phyloP scores from a whole-genome alignment of 2,329 filamentous ascomycete species.

The Colletotrichum endophyticum region DNA sequence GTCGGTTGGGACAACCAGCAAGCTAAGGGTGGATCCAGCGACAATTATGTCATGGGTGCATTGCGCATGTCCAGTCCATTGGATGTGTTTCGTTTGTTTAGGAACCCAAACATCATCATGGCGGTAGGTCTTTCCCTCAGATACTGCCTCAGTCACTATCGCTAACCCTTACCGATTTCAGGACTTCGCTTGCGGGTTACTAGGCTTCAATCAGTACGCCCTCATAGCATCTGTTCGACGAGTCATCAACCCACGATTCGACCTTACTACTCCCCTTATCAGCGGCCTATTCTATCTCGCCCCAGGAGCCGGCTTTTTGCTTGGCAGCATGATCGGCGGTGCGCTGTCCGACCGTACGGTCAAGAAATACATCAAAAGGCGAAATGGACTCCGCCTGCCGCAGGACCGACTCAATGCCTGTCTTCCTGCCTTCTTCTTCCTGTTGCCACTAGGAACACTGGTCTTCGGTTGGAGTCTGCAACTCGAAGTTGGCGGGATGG shows the following conservation, averaged over 20 bases:
- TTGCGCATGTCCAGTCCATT: background rate
- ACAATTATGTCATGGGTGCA: background rate
- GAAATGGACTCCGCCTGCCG: background rate
- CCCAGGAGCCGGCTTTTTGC: background rate
- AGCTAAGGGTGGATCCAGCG: background rate
- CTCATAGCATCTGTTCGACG: background rate
- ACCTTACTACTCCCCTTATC: background rate
- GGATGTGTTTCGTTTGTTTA: background rate
- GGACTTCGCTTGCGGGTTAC: background rate
- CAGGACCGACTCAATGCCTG: background rate
- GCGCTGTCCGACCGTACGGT: background rate
- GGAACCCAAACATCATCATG: background rate
- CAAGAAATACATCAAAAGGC: background rate
- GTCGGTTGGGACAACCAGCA: background rate
- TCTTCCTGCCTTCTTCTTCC: background rate
- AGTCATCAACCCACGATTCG: background rate
- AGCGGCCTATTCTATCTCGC: background rate
- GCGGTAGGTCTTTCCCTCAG: background rate
- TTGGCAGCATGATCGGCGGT: background rate
- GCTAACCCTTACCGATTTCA: background rate
- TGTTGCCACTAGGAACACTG: background rate
- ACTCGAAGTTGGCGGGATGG: background rate
- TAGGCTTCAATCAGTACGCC: background rate
- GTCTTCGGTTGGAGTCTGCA: background rate
- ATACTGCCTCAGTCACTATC: background rate